A percentile compares a stretch with the other conserved stretches of the same genome.
These are phyloP conservation scores for Canariomyces notabilis DNA, from an alignment of 2,329 filamentous ascomycete genomes.

Conservation along the genomic window DNA sequence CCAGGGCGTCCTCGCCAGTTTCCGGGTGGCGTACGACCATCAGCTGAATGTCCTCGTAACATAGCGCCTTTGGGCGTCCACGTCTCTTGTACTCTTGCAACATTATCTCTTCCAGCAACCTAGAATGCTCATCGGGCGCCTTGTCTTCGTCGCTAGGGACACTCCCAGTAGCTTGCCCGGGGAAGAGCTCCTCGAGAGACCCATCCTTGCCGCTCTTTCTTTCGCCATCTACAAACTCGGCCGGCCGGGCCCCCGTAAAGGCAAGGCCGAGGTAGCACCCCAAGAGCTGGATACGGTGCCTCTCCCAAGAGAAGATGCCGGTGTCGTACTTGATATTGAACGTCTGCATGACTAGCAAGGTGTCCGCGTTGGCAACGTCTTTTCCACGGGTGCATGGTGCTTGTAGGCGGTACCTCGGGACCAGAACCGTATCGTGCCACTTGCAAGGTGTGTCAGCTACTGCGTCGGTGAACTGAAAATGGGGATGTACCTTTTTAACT, in stretches of 20 bases:
- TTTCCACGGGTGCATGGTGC: conserved; percentile 1
- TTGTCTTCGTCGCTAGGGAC: conserved; percentile 11
- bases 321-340: conserved; percentile 31
- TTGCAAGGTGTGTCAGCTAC: conserved; percentile 3
- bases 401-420: background rate
- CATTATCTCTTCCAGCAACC: conserved; percentile 24
- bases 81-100: conserved; percentile 20
- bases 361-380: conserved; percentile 20
- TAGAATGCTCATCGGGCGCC: conserved; percentile 21
- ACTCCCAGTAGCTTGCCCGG: conserved; percentile 19
- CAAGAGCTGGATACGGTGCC: conserved; percentile 24
- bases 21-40: conserved; percentile 27
- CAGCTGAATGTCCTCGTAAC: conserved; percentile 29
- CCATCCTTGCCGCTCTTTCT: conserved; percentile 23
- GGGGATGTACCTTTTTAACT: conserved; percentile 3
- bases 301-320: conserved; percentile 23
- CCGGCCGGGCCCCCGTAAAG: conserved; percentile 28
- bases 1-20: conserved; percentile 20
- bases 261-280: conserved; percentile 27
- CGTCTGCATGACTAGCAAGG: conserved; percentile 18
- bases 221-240: conserved; percentile 29
- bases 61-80: conserved; percentile 27
- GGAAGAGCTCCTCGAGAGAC: conserved; percentile 26
- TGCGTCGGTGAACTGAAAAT: background rate
- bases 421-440: conserved; percentile 3